phyloP scores from a whole-genome alignment of 2,329 filamentous ascomycete species.

The Raffaelea arxii region DNA sequence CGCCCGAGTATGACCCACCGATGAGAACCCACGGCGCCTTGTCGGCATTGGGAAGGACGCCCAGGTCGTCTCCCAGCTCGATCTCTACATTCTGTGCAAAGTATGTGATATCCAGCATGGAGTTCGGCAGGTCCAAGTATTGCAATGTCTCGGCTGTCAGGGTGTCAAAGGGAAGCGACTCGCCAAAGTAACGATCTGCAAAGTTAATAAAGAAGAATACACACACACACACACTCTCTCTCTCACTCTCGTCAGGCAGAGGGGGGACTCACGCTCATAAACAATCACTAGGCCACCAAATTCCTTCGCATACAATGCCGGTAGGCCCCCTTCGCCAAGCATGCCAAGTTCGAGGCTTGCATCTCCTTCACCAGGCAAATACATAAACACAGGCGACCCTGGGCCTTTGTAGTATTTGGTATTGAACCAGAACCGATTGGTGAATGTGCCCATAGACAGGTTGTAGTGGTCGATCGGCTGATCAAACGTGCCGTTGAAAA shows the following conservation, averaged over 20 bases:
- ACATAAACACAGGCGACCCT: conserved; percentile 28
- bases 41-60: conserved; percentile 29
- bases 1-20: conserved; percentile 46
- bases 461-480: conserved; percentile 31
- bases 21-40: conserved; percentile 44
- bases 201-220: background rate
- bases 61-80: conserved; percentile 33
- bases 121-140: conserved; percentile 29
- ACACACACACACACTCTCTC: too few relatives aligned
- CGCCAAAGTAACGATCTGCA: conserved; percentile 29
- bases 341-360: conserved; percentile 15
- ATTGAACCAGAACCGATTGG: conserved; percentile 30
- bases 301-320: conserved; percentile 25
- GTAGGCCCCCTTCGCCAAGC: conserved; percentile 21
- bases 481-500: conserved; percentile 19
- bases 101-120: conserved; percentile 29
- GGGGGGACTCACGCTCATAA: conserved; percentile 20
- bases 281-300: conserved; percentile 28
- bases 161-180: conserved; percentile 25
- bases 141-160: conserved; percentile 26
- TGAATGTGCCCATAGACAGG: conserved; percentile 28
- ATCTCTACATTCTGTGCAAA: conserved; percentile 33
- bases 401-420: conserved; percentile 27
- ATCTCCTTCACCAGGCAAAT: conserved; percentile 26
- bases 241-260: background rate